phyloP scores from a whole-genome alignment of 805 yeast genomes.

The Saccharomyces jurei region DNA sequence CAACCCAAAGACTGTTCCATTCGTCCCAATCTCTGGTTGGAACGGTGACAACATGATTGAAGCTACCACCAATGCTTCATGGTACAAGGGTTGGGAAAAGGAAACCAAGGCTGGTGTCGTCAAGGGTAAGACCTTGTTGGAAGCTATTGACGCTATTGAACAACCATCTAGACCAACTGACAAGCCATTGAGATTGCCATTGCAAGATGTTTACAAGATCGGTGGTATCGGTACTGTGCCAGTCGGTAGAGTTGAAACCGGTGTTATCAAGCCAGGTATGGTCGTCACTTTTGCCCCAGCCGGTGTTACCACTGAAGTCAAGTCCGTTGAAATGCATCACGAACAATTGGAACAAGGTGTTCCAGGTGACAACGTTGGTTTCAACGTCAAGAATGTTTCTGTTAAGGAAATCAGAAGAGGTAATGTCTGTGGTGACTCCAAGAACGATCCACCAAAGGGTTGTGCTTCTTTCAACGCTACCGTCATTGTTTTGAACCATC shows the following conservation, averaged over 20 bases:
- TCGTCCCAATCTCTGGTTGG: constrained; percentile 90
- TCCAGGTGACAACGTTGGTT: constrained; percentile 88
- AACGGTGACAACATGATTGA: constrained; percentile 92
- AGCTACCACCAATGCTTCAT: constrained; percentile 70
- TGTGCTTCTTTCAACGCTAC: constrained; percentile 77
- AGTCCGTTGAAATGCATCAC: constrained; percentile 86
- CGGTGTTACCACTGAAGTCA: constrained; percentile 83
- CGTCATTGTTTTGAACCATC: constrained; percentile 83
- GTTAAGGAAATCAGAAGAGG: constrained; percentile 87
- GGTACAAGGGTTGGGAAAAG: constrained; percentile 84
- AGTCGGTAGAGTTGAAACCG: constrained; percentile 91
- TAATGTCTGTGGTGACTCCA: constrained; percentile 86
- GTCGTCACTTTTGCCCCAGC: constrained; percentile 85
- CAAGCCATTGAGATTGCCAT: constrained; percentile 83
- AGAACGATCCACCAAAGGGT: constrained; percentile 81
- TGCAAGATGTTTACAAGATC: constrained; percentile 88
- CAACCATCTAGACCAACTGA: constrained; percentile 76
- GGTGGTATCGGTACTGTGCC: constrained; percentile 91
- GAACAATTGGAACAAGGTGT: constrained; percentile 69
- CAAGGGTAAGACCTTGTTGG: constrained; percentile 77
- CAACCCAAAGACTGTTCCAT: constrained; percentile 74
- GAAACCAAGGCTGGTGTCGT: constrained; percentile 63
- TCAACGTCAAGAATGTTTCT: constrained; percentile 87
- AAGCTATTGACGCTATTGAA: constrained; percentile 77
- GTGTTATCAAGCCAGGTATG: constrained; percentile 87